Base-by-base conservation (phyloP, 495 filamentous ascomycete species). In the Lasiosphaeris hirsuta region DNA sequence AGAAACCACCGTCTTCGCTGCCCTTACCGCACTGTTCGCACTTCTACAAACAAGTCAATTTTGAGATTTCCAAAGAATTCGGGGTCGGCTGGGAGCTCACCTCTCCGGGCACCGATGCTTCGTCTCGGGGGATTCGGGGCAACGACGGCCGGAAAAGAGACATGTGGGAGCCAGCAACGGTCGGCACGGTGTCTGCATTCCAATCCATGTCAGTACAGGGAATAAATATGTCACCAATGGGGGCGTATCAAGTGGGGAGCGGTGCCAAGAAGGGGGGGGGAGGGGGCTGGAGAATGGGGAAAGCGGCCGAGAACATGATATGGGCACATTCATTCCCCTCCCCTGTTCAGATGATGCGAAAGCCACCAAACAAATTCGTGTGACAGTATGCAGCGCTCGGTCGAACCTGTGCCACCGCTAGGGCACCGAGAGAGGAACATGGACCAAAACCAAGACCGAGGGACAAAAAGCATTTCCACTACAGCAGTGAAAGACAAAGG, bases 131-230 rank as follows among this genome's bases (percentile, higher is more conserved):
- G 51, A 85, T 81, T 57, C 87, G 83, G 5, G 90, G 88, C 15
- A 81, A 86, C 9, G 88, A 85, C 39, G 91, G 90, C 43, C 92
- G 88, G 63, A 96, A 89, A 57, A 96, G 79, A 55, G 88, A 93
- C 94, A 97, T 98, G 75, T 97, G 91, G 38, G 92, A 96, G 33
- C 95, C 94, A 59, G 90, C 91, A 56, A 97, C 89, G 39, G 90
- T 96, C 14, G 93, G 93, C 51, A 87, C 86, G 40, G 84, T 82
- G 81, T 94, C 90, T 92, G 72, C 57, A 69, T 49, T n/a, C n/a
- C n/a, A n/a, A n/a, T n/a, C n/a, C n/a, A n/a, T n/a, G n/a, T n/a
- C n/a, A n/a, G n/a, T n/a, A n/a, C n/a, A n/a, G 63, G 64, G 56
- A 62, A 5, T 45, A 62, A 63, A 51, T 51, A 64, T 57, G 61